These are phyloP conservation scores for Kluyveromyces lactis DNA, from an alignment of 805 yeast species.

Conservation along the genomic window DNA sequence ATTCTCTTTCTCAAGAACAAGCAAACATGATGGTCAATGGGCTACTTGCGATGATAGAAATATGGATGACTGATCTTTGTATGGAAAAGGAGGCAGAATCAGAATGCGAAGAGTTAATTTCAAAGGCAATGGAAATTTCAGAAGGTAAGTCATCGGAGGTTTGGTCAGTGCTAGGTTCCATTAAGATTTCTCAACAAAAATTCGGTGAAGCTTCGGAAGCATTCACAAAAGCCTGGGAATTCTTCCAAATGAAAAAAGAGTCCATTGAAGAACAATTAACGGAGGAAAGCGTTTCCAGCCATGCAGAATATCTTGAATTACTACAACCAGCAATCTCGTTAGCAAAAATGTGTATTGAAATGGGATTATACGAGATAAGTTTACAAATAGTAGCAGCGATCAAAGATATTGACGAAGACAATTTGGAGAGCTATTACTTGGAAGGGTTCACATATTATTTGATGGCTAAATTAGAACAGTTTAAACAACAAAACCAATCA, in stretches of 20 bases:
- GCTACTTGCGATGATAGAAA: slow-evolving; percentile 77
- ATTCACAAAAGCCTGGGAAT: slow-evolving; percentile 60
- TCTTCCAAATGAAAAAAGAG: slow-evolving; percentile 47
- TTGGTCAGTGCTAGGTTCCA: slow-evolving; percentile 75
- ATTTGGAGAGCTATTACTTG: slow-evolving; percentile 72
- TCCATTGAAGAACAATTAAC: slow-evolving; percentile 36
- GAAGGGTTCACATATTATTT: slow-evolving; percentile 71
- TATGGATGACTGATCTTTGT: slow-evolving; percentile 97
- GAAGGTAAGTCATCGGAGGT: slow-evolving; percentile 59
- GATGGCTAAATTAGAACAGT: slow-evolving; percentile 30
- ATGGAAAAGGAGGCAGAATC: slow-evolving; percentile 86
- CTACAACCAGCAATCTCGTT: slow-evolving; percentile 68
- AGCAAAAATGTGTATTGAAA: slow-evolving; percentile 68
- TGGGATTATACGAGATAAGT: slow-evolving; percentile 62
- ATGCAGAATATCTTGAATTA: slow-evolving; percentile 50
- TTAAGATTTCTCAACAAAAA: slow-evolving; percentile 80
- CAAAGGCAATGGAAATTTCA: slow-evolving; percentile 54
- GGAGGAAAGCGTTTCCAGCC: slow-evolving; percentile 24
- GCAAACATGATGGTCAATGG: slow-evolving; percentile 65
- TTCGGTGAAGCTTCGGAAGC: slow-evolving; percentile 66
- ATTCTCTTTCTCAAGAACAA: slow-evolving; percentile 30
- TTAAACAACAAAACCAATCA: slow-evolving; percentile 16
- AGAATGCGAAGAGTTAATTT: slow-evolving; percentile 65
- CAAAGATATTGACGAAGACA: slow-evolving; percentile 76
- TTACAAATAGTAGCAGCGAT: slow-evolving; percentile 54